Conservation (phyloP, 768 basidiomycete species). For the Phaeotremella fagi region DNA sequence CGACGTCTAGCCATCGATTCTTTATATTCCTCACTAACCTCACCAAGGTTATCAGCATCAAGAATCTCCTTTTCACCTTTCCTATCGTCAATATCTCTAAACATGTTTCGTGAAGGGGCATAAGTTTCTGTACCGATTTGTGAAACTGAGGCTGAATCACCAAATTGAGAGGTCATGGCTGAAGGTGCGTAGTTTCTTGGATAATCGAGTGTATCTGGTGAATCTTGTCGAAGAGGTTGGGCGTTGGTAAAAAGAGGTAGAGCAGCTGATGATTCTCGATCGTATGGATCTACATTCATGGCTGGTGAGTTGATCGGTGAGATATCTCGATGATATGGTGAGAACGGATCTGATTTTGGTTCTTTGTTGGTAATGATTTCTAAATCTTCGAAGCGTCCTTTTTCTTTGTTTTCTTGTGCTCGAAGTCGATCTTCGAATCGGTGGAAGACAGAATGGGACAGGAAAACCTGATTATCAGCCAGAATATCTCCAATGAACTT, state of each 20-base stretch:
- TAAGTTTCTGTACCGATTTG: constrained; percentile 89
- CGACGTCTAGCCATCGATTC: constrained; percentile 72
- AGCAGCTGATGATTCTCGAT: constrained; percentile 56
- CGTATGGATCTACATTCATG: constrained; percentile 31
- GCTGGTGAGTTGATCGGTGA: constrained; percentile 32
- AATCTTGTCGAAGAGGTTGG: constrained; percentile 69
- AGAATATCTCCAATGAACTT: constrained; percentile 26
- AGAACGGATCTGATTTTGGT: constrained; percentile 47
- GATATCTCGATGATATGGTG: constrained; percentile 37
- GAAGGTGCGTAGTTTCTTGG: constrained; percentile 53
- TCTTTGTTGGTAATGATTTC: constrained; percentile 54
- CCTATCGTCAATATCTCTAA: constrained; percentile 69
- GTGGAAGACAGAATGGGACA: constrained; percentile 81
- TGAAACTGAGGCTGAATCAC: constrained; percentile 69
- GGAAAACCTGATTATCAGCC: constrained; percentile 62
- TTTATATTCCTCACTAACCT: constrained; percentile 80
- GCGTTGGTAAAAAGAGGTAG: constrained; percentile 80
- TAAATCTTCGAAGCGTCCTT: constrained; percentile 55
- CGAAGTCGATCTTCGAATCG: constrained; percentile 81
- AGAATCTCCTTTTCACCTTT: constrained; percentile 77
- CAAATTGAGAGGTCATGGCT: constrained; percentile 60
- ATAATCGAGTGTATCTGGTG: constrained; percentile 76
- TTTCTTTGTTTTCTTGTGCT: constrained; percentile 75
- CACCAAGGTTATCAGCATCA: constrained; percentile 76
- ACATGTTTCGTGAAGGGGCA: constrained; percentile 93